Percentiles rank a stretch among this genome's conserved stretches.
Evolutionary conservation across 345 rosid species (phyloP).

Genomic region (Ceriops zippeliana): DNA sequence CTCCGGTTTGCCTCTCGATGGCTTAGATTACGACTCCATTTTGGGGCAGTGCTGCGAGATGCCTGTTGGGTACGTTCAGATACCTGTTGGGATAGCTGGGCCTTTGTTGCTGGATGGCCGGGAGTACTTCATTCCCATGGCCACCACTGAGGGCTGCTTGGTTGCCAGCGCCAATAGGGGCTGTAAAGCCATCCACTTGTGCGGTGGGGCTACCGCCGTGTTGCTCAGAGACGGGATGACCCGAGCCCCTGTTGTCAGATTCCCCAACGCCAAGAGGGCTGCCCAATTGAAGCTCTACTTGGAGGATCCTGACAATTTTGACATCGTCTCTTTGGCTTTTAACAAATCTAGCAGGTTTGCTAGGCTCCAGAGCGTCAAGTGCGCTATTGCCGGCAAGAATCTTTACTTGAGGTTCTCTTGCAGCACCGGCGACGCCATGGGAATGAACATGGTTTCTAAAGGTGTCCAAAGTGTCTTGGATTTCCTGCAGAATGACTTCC

Average conservation of each 20-base stretch:
- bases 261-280: constrained; percentile 32
- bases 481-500: constrained; percentile 36
- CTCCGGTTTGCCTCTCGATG: constrained; percentile 35
- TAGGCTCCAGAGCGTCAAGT: constrained; percentile 29
- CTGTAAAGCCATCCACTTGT: constrained; percentile 39
- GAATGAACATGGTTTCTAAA: constrained; percentile 51
- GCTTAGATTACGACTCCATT: constrained; percentile 38
- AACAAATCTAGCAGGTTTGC: constrained; percentile 40
- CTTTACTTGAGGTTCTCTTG: constrained; percentile 39
- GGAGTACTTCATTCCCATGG: constrained; percentile 45
- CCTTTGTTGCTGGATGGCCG: constrained; percentile 37
- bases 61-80: constrained; percentile 47
- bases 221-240: constrained; percentile 42
- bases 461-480: constrained; percentile 45
- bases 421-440: constrained; percentile 51
- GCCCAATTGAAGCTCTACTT: constrained; percentile 39
- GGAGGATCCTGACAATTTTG: constrained; percentile 36
- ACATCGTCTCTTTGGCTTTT: constrained; percentile 21
- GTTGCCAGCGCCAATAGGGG: constrained; percentile 49
- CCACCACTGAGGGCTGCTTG: constrained; percentile 47
- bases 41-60: constrained; percentile 52
- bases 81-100: constrained; percentile 45
- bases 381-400: constrained; percentile 38
- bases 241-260: constrained; percentile 39
- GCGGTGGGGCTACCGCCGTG: constrained; percentile 39